Percentiles rank a stretch among this genome's conserved stretches.
Evolutionary conservation across 2,329 filamentous ascomycete species (phyloP).

Genomic region (Fusarium paranaense): DNA sequence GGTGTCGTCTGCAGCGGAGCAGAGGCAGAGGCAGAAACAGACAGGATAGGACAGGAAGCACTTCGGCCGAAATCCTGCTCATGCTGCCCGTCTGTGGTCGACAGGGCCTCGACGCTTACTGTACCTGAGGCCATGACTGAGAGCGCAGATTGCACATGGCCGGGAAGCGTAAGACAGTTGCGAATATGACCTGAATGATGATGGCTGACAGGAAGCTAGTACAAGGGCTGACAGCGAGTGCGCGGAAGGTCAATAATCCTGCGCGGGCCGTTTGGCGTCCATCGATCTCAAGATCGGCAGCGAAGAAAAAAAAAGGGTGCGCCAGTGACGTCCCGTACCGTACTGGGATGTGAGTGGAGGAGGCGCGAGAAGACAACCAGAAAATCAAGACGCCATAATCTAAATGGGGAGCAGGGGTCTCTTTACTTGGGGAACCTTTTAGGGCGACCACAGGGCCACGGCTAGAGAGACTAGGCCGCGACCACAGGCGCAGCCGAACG

Average conservation of each 20-base stretch:
- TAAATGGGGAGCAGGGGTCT: conserved; percentile 31
- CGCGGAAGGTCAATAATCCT: conserved; percentile 32
- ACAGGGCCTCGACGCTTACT: not conserved
- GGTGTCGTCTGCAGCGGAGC: conserved; percentile 13
- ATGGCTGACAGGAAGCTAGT: conserved; percentile 1
- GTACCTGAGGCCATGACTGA: not conserved
- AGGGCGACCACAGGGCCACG: conserved; percentile 19
- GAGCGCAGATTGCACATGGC: not conserved
- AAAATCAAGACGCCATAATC: conserved; percentile 36
- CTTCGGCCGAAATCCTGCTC: conserved; percentile 17
- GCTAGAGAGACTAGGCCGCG: conserved; percentile 12
- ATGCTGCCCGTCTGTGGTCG: not conserved
- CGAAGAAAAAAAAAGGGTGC: conserved; percentile 32
- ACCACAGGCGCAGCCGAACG: conserved; percentile 5
- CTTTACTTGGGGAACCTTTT: conserved; percentile 12
- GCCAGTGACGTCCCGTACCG: conserved; percentile 41
- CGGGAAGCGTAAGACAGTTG: not conserved
- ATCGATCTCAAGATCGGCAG: conserved; percentile 45
- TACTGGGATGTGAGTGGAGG: conserved; percentile 39
- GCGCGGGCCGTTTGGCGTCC: conserved; percentile 41
- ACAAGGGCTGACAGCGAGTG: conserved; percentile 31
- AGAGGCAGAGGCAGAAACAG: conserved; percentile 19
- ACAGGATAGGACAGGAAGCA: conserved; percentile 10
- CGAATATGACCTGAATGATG: not conserved
- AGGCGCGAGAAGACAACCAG: conserved; percentile 13